Base-by-base conservation (phyloP, 495 filamentous ascomycete species). In the Tuber microsphaerosporum region DNA sequence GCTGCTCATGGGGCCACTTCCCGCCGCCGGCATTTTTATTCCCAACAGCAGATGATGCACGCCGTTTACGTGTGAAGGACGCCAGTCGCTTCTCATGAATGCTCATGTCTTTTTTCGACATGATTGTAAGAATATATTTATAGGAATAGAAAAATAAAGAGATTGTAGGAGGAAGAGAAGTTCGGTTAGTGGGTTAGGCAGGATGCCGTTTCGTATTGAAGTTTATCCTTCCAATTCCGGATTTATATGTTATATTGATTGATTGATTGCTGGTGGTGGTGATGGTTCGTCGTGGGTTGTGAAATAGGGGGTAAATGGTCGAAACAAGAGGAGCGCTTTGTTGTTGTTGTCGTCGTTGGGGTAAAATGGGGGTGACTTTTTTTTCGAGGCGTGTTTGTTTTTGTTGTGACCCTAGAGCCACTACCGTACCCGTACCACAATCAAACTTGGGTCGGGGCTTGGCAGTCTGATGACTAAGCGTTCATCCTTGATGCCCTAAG, bases 1-100 rank as follows among this genome's bases (percentile, higher is more conserved):
- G 79, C 10, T 70, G 73, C 31, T 75, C 75, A 65, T 82, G 81
- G 8, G 81, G 81, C 81, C 81, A 83, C 71, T 78, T 80, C 5
- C 48, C 51, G 48, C 72, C 34, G 1, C 70, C 26, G 68, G 68
- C 34, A 26, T 69, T 46, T 39, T 81, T 79, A 9, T 68, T 71
- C 12, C 45, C 73, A 7, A 41, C 45, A 42, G 74, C 70, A 16
- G 71, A 46, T 26, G 81, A 77, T 22, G 74, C 72, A 2, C 77
- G 74, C 12, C 78, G 75, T 51, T 81, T 78, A 16, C 71, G 70
- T 16, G 70, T 65, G 71, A 83, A 83, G 37, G 81, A 78, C 20
- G 78, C 61, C 22, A 82, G 75, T 14, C 81, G 81, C 70, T 77
- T 81, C n/a, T 74, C 69, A 26, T 81, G 73, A 46, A 81, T 77